Conservation (phyloP, 1,284 basidiomycete genomes). For the Xerocomus nothofagi region DNA sequence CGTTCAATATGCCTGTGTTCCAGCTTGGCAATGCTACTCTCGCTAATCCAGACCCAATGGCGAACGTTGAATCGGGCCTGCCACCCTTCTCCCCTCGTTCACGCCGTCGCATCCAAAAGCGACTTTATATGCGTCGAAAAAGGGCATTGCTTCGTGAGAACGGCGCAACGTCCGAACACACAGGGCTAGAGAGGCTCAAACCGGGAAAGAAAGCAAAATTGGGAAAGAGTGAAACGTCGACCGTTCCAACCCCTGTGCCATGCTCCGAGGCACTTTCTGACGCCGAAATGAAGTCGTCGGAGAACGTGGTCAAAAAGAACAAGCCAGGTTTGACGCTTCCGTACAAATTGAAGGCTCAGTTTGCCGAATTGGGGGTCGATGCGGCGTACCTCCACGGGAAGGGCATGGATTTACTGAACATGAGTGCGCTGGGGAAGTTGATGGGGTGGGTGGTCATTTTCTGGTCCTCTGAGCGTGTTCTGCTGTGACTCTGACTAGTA, state of each 20-base stretch:
- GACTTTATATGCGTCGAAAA: slow-evolving; percentile 71
- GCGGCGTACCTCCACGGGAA: slow-evolving; percentile 40
- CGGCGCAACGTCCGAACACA: neutral
- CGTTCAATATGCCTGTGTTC: neutral
- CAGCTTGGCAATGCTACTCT: neutral
- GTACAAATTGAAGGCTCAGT: slow-evolving; percentile 44
- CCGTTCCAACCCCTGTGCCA: slow-evolving; percentile 3
- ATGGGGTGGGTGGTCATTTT: slow-evolving; percentile 38
- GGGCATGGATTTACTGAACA: slow-evolving; percentile 52
- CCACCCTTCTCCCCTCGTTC: slow-evolving; percentile 48
- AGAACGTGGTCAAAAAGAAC: slow-evolving; percentile 14
- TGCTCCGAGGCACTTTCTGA: slow-evolving; percentile 14
- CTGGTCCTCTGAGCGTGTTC: neutral
- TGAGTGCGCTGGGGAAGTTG: slow-evolving; percentile 41
- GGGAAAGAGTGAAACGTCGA: neutral
- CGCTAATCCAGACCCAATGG: slow-evolving; percentile 6
- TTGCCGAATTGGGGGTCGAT: slow-evolving; percentile 45
- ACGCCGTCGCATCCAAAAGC: slow-evolving; percentile 57
- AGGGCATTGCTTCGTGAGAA: slow-evolving; percentile 43
- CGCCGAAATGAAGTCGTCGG: slow-evolving; percentile 13
- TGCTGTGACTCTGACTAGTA: neutral
- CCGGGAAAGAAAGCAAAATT: slow-evolving; percentile 33
- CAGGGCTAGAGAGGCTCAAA: slow-evolving; percentile 23
- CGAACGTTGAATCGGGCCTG: slow-evolving; percentile 16
- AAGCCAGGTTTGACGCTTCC: slow-evolving; percentile 43